Base-by-base conservation (phyloP, 129 eudicot genomes). In the sunflower (Helianthus annuus) region DNA sequence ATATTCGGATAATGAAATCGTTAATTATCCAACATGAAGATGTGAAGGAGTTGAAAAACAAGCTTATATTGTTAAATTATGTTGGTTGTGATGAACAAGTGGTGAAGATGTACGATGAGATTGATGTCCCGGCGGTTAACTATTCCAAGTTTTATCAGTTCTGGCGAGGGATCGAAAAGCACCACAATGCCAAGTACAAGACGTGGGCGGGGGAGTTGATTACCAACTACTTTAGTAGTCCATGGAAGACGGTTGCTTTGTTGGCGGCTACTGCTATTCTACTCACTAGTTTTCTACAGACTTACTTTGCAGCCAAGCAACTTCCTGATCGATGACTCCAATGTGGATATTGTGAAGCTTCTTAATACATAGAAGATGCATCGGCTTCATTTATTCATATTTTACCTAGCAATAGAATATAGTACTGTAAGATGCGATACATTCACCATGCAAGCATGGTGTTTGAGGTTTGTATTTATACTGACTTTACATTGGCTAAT, bases 201-300 rank as follows among this genome's bases (percentile, higher is more conserved):
- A 66, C 79, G 1, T 79, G 84, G 84, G 54, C 52, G 15, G 84
- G 84, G 8, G 80, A 76, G 29, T 39, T 79, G 70, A 66, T 46
- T 4, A 66, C 70, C 46, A 40, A 57, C 1, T 61, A 79, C 66
- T 79, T 83, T 54, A 79, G 66, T 51, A 79, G 74, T 57, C 87
- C 87, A 2, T 83, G 87, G 87, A 70, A 80, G 32, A 48, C 68
- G 6, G 62, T 83, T 54, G 80, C 84, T 16, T 72, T 83, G 54
- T 14, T 83, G 66, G 81, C 64, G 17, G 80, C 84, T 15, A 19
- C 66, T 45, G 68, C 70, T 53, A 48, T 83, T 68, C 13, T 83
- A 48, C 10, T 73, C 68, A 76, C 77, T 13, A 73, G 63, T 45
- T 49, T 82, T 15, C 76, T 42, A 9, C 46, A 42, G 46, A 42